Evolutionary conservation across 164 flowering plant genomes (phyloP).

Genomic region (Paratinospora sagittata): DNA sequence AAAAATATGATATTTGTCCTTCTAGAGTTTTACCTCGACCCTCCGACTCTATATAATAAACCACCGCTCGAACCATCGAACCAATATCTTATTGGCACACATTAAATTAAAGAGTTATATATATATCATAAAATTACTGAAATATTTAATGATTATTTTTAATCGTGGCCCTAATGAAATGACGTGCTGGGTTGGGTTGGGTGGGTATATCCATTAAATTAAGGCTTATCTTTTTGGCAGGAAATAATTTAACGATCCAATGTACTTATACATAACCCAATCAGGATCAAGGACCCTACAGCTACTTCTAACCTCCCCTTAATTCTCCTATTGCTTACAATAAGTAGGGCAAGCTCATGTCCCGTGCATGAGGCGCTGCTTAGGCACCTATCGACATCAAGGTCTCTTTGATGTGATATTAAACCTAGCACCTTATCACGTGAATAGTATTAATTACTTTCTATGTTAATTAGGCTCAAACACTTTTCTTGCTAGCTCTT

Average conservation of each 20-base stretch:
- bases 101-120: no score
- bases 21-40: no score
- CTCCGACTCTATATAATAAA: no score
- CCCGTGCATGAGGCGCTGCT: background rate
- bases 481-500: no score
- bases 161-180: background rate
- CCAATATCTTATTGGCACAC: no score
- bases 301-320: background rate
- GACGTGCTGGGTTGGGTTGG: background rate
- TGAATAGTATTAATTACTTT: no score
- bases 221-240: background rate
- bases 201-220: background rate
- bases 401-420: background rate
- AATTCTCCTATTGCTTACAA: background rate
- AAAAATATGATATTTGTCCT: no score
- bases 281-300: background rate
- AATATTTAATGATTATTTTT: background rate
- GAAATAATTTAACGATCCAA: background rate
- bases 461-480: background rate
- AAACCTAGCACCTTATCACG: background rate
- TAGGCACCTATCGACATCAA: background rate
- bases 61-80: no score
- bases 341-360: background rate
- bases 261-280: background rate
- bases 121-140: background rate